phyloP scores from a whole-genome alignment of 192 early-diverging fungal species.

The Haplosporangium gracile region DNA sequence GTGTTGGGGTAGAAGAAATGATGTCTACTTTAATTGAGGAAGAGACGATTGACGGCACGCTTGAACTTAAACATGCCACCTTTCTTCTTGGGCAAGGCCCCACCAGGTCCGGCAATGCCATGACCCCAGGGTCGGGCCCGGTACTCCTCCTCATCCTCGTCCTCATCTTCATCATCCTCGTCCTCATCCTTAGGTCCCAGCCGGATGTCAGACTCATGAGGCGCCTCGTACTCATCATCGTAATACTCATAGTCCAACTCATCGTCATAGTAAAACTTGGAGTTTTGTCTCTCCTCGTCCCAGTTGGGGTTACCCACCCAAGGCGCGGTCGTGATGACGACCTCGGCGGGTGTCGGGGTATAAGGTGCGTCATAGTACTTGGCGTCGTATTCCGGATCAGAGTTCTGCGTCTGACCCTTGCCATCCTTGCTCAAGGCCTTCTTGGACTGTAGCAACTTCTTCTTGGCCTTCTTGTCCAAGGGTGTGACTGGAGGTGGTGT shows the following conservation, averaged over 20 bases:
- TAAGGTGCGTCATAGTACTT: slow-evolving; percentile 40
- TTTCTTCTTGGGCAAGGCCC: slow-evolving; percentile 45
- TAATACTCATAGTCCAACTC: slow-evolving; percentile 35
- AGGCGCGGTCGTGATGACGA: slow-evolving; percentile 40
- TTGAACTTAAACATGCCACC: slow-evolving; percentile 56
- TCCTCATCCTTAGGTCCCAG: slow-evolving; percentile 47
- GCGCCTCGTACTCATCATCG: slow-evolving; percentile 39
- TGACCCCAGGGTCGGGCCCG: slow-evolving; percentile 36
- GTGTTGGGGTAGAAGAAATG: background rate
- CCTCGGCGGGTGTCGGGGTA: slow-evolving; percentile 51
- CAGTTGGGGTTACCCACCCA: slow-evolving; percentile 56
- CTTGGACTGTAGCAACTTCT: slow-evolving; percentile 37
- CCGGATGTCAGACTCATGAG: slow-evolving; percentile 46
- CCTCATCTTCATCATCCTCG: slow-evolving; percentile 37
- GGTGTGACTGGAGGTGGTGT: slow-evolving; percentile 38
- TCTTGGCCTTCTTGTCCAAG: slow-evolving; percentile 39
- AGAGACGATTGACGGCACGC: slow-evolving; percentile 43
- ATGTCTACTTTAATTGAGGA: slow-evolving; percentile 25
- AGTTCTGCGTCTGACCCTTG: slow-evolving; percentile 26
- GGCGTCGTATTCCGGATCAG: slow-evolving; percentile 49
- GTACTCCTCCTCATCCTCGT: slow-evolving; percentile 44
- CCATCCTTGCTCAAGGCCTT: slow-evolving; percentile 14
- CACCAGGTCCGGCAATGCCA: slow-evolving; percentile 45
- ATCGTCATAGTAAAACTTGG: slow-evolving; percentile 53
- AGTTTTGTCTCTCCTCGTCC: slow-evolving; percentile 48